Base-by-base conservation (phyloP, 371 early-diverging fungal species). In the Globomyces sp. region DNA sequence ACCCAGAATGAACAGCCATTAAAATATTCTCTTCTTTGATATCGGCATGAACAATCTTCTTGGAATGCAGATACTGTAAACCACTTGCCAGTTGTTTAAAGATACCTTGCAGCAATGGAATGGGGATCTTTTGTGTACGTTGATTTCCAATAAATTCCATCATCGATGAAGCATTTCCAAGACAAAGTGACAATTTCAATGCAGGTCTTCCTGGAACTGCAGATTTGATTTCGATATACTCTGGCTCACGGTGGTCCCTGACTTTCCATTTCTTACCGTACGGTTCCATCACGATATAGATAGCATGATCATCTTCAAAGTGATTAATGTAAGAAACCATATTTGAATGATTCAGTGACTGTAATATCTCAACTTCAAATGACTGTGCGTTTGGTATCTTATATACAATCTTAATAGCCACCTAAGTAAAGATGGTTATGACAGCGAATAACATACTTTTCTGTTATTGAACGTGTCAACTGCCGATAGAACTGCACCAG, bases 111-210 rank as follows among this genome's bases (percentile, higher is more conserved):
- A 83, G 53, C 3, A 11, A 36, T 83, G 74, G 71, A 65, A 86
- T 87, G 63, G 83, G 75, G 53, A 86, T n/a, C 10, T 44, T 61
- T 8, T 79, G 59, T 75, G 78, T 39, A 74, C 76, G 24, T 4
- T 88, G n/a, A n/a, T n/a, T n/a, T n/a, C n/a, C n/a, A n/a, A n/a
- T n/a, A n/a, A n/a, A n/a, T n/a, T n/a, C n/a, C 86, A 39, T 87
- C 85, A 64, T 85, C 87, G 74, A 88, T 89, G 68, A 89, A 89
- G 48, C 88, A 68, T 68, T 87, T 87, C 68, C 37, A 42, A 1
- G 73, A 76, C 11, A 58, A 24, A 1, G 63, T 42, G n/a, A 53
- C 4, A 13, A 11, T 13, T 34, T n/a, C n/a, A n/a, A n/a, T n/a
- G 8, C 34, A 8, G 55, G 55, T 37, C 8, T 13, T 4, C 55